These are phyloP conservation scores for Exophiala lecanii-corni DNA, from an alignment of 2,329 filamentous ascomycete genomes.

Conservation along the genomic window DNA sequence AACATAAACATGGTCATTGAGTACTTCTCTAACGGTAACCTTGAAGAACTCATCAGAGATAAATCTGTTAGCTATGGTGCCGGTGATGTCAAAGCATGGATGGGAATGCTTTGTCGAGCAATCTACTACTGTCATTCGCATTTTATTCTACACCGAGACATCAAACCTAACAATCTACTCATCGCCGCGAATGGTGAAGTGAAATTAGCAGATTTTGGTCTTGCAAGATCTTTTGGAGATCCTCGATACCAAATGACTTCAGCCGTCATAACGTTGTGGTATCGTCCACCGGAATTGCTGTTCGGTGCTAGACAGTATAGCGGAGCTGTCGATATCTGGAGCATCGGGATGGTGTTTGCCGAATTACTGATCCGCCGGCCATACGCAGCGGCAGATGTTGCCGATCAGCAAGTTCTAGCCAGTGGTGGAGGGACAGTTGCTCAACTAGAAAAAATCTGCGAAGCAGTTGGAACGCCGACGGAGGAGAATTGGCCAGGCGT, in stretches of 20 bases:
- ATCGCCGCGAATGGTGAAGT: slow-evolving; percentile 90
- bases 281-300: slow-evolving; percentile 87
- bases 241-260: slow-evolving; percentile 84
- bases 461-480: slow-evolving; percentile 81
- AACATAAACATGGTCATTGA: slow-evolving; percentile 96
- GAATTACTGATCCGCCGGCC: slow-evolving; percentile 80
- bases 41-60: slow-evolving; percentile 92
- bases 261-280: slow-evolving; percentile 96
- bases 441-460: slow-evolving; percentile 78
- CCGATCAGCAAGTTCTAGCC: slow-evolving; percentile 38
- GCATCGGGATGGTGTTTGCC: slow-evolving; percentile 85
- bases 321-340: slow-evolving; percentile 91
- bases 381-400: slow-evolving; percentile 76
- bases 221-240: slow-evolving; percentile 84
- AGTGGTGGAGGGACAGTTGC: slow-evolving; percentile 49
- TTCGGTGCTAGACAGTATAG: slow-evolving; percentile 87
- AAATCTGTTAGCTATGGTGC: slow-evolving; percentile 74
- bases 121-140: slow-evolving; percentile 97
- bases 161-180: slow-evolving; percentile 97
- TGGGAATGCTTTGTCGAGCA: slow-evolving; percentile 90
- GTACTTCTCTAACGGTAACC: slow-evolving; percentile 85
- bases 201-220: slow-evolving; percentile 96
- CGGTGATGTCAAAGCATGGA: slow-evolving; percentile 96
- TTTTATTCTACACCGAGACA: slow-evolving; percentile 90
- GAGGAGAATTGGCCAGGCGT: slow-evolving; percentile 97